Base-by-base conservation (phyloP, 2,329 filamentous ascomycete species). In the Colletotrichum echinochloae region DNA sequence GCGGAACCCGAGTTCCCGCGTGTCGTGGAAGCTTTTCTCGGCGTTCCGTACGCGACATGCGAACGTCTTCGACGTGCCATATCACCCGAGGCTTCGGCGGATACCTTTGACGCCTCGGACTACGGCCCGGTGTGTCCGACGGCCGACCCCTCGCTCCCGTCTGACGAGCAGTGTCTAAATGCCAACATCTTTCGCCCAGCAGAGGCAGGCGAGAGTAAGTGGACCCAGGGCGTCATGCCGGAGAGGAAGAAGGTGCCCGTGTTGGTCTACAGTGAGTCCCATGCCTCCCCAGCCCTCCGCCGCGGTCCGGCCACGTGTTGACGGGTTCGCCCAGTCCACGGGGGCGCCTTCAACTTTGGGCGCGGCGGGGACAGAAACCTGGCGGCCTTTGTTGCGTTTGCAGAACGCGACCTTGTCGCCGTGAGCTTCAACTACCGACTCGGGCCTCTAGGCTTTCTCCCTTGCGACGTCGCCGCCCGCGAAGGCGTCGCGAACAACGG, bases 391-490 rank as follows among this genome's bases (percentile, higher is more conserved):
- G 86, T 91, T 18, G 83, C 86, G 6, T 91, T 87, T 81, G 79
- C 85, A 3, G 79, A 81, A 33, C 76, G 80, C 54, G 85, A 86
- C 12, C 80, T 92, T 61, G 81, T 92, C 51, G 87, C 83, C 41
- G 84, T 91, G 60, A 87, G 84, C 77, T 87, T 91, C 77, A 88
- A 87, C 78, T 89, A 92, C 78, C 85, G 91, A 12, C 84, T 93
- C 59, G 89, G 89, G 2, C 86, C 88, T 6, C 83, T 94, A 75
- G 93, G 93, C 0, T 94, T 95, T 79, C 79, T 93, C 35, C 86
- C 88, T 12, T 89, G 85, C n/a, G 78, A 78, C 12, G 74, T 87
- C 65, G 84, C 87, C 37, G 81, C 84, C 18, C 84, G 84, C 41
- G 85, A 85, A 61, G 90, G 88, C 0, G 74, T 87, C 48, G 80